A percentile compares a stretch with the other conserved stretches of the same genome.
These are phyloP conservation scores for Coemansia sp. DNA, from an alignment of 192 early-diverging fungal species.

Conservation along the genomic window DNA sequence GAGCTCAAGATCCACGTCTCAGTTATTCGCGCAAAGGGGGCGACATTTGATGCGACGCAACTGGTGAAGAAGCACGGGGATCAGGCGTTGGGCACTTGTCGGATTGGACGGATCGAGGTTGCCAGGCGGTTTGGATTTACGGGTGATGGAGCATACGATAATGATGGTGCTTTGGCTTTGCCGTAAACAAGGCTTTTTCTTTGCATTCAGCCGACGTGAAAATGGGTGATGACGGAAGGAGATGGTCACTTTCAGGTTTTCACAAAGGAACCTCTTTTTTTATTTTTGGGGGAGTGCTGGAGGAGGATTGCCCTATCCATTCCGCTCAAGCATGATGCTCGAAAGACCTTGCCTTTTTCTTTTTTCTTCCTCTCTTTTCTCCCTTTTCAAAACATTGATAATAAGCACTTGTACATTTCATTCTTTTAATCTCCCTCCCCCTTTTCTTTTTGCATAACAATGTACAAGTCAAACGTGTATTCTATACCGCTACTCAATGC, in stretches of 20 bases:
- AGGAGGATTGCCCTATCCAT: neutral
- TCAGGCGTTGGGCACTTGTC: slow-evolving; percentile 30
- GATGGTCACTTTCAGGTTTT: neutral
- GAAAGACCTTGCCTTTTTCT: neutral
- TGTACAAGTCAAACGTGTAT: slow-evolving; percentile 39
- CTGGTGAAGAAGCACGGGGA: slow-evolving; percentile 24
- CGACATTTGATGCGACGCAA: slow-evolving; percentile 18
- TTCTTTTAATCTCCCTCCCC: neutral
- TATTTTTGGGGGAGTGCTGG: neutral
- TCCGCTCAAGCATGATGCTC: neutral
- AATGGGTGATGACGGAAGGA: neutral
- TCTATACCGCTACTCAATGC: slow-evolving; percentile 41
- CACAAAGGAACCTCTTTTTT: neutral
- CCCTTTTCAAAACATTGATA: no score
- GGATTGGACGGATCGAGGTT: slow-evolving; percentile 38
- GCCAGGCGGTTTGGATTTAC: slow-evolving; percentile 29
- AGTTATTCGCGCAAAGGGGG: slow-evolving; percentile 15
- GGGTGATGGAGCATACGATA: slow-evolving; percentile 30
- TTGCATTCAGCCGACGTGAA: neutral
- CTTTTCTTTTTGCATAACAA: neutral
- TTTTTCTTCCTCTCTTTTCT: neutral
- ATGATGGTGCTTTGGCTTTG: slow-evolving; percentile 20
- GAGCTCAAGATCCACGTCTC: slow-evolving; percentile 34
- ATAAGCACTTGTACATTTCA: slow-evolving; percentile 3
- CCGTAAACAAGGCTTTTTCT: slow-evolving; percentile 13